Conservation (phyloP, 805 yeast genomes). For the Candida multigemmis region DNA sequence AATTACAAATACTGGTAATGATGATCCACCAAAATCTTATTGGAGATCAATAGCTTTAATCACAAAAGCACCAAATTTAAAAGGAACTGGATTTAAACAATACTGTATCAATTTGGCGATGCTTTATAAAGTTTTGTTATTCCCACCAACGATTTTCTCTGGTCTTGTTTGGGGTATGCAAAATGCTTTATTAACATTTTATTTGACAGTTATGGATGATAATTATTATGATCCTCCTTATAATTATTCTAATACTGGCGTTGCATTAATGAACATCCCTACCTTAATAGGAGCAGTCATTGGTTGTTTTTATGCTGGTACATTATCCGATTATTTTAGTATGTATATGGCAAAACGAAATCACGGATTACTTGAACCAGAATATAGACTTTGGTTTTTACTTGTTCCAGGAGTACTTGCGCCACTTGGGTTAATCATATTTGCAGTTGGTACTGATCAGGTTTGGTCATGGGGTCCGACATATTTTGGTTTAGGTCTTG, state of each 20-base stretch:
- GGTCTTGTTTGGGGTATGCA: conserved; percentile 33
- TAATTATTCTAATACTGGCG: conserved; percentile 23
- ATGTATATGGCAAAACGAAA: conserved; percentile 29
- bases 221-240: conserved; percentile 24
- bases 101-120: conserved; percentile 26
- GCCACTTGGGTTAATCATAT: conserved; percentile 25
- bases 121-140: conserved; percentile 22
- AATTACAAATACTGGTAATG: conserved; percentile 13
- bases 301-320: conserved; percentile 29
- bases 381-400: conserved; percentile 25
- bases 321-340: conserved; percentile 21
- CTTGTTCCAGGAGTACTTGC: conserved; percentile 24
- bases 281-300: conserved; percentile 29
- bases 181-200: conserved; percentile 29
- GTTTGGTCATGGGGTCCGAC: conserved; percentile 28
- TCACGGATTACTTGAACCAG: conserved; percentile 28
- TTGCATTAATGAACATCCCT: conserved; percentile 31
- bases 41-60: conserved; percentile 23
- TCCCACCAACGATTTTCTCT: conserved; percentile 27
- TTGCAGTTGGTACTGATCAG: conserved; percentile 29
- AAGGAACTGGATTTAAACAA: conserved; percentile 31
- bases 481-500: conserved; percentile 26
- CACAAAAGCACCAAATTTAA: conserved; percentile 24
- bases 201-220: conserved; percentile 30
- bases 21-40: conserved; percentile 14